Base-by-base conservation (phyloP, 2,329 filamentous ascomycete genomes). In the Clonostachys byssicola region DNA sequence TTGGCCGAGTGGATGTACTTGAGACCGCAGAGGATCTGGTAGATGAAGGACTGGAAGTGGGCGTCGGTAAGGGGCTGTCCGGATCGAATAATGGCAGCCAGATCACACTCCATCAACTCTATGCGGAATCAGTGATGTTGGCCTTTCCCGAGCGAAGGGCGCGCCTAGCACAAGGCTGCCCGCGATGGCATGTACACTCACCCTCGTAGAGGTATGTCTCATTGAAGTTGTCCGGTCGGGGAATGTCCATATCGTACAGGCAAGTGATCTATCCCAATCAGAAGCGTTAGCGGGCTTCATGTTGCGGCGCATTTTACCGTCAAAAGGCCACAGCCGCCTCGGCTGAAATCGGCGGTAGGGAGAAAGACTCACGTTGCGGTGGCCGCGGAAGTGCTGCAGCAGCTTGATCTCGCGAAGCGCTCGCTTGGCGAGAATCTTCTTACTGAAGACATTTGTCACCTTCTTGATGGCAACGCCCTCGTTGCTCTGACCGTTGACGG, bases 1-100 rank as follows among this genome's bases (percentile, higher is more conserved):
- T 97, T 97, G 57, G 94, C 94, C 18, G 92, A 97, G 76, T 99
- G 94, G 56, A 99, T 97, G 71, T 97, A 99, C 77, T 99, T 99
- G 58, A 99, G 79, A 54, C 94, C 94, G 67, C 94, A 97, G 6
- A 99, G 86, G 57, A 99, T 99, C 78, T 99, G 94, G 77, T 99
- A 99, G 73, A 99, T 96, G 74, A 99, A 99, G 45, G 94, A 97
- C 72, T 99, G 94, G 77, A 99, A 99, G 71, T 99, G 94, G 47
- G 94, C 94, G 65, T 99, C 94, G 62, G 94, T 99, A 65, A 99
- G 78, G 43, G 94, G 92, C 68, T 99, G 94, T 52, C 94, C 94
- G 40, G 92, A 97, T 57, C 94, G 86, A 60, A 99, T 97, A 67
- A 99, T 99, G 56, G 94, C 94, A 34, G 94, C 94, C 66, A 99